Evolutionary conservation across 192 early-diverging fungal species (phyloP), one percentile per base, ranked within the genome.

Genomic region (Coemansia reversa): DNA sequence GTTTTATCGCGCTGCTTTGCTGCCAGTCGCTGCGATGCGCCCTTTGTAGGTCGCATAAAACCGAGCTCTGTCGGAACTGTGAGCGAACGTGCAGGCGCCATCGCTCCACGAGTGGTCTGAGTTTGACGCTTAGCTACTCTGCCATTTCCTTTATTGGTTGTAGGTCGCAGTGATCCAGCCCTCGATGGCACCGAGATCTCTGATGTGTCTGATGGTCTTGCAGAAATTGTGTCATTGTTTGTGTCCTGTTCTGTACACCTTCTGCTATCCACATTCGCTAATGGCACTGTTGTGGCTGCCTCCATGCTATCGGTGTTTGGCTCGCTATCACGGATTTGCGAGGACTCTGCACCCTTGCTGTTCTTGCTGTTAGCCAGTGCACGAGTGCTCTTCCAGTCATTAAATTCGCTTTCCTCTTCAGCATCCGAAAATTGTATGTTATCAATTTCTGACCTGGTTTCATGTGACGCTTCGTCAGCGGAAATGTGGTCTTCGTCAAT

Each of bases 31-130:
- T 65, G 67, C 7, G 67, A 20, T 14, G 65, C 77, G 0, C 65
- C 77, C 55, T 70, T 74, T 32, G 77, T 79, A 7, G 77, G 68
- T 35, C 72, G 67, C 77, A 79, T 79, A 65, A 74, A 79, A 45
- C 77, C 59, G 11, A 65, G 55, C 55, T 74, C 77, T 6, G 70
- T 48, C 7, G 77, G 77, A 20, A 79, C 48, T 1, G 77, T 79
- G 16, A 79, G 65, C 4, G 49, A 24, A 24, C 55, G 59, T 27
- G 54, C 52, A 4, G 58, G 20, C 58, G 9, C 63, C 19, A 29
- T 30, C 12, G 33, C 56, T 2, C 24, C 14, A n/a, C 42, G 20
- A 18, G 20, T 28, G 18, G 49, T 22, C 29, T 51, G 47, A 5
- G 51, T 16, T 27, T 39, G 3, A 19, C 54, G 63, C 22, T 63